Evolutionary conservation across 176 grass and related monocot genomes (phyloP).

Genomic region (Panicum miliaceum): DNA sequence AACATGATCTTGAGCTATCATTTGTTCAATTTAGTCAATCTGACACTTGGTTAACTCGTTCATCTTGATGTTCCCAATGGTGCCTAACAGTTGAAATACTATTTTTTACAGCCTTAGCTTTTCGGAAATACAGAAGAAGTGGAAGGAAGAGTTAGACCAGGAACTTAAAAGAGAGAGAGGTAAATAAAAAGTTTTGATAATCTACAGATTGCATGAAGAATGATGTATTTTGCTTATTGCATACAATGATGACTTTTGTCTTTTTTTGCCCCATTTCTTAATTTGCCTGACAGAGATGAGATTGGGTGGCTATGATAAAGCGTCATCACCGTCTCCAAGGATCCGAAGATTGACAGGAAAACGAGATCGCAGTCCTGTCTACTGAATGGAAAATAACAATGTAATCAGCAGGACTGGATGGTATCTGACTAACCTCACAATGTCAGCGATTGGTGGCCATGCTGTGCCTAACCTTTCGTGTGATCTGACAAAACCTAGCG

Average conservation of each 20-base stretch:
- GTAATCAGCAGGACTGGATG: neutral
- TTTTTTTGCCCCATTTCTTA: slow-evolving; percentile 12
- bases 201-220: slow-evolving; percentile 10
- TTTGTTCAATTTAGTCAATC: neutral
- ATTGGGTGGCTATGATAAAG: slow-evolving; percentile 61
- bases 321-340: slow-evolving; percentile 68
- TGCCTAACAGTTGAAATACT: slow-evolving; percentile 20
- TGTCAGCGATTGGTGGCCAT: slow-evolving; percentile 46
- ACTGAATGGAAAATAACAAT: slow-evolving; percentile 41
- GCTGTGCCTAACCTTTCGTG: slow-evolving; percentile 27
- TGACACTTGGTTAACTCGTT: neutral
- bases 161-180: slow-evolving; percentile 88
- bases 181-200: slow-evolving; percentile 26
- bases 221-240: neutral
- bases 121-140: slow-evolving; percentile 63
- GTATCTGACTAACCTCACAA: slow-evolving; percentile 25
- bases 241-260: neutral
- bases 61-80: neutral
- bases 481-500: slow-evolving; percentile 27
- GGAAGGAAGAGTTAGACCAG: slow-evolving; percentile 88
- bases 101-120: slow-evolving; percentile 53
- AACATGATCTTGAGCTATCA: neutral
- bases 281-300: slow-evolving; percentile 61
- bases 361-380: slow-evolving; percentile 54
- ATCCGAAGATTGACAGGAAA: slow-evolving; percentile 55